These are phyloP conservation scores for Solanum aculeatissimum DNA, from an alignment of 305 asterid species.

Conservation along the genomic window DNA sequence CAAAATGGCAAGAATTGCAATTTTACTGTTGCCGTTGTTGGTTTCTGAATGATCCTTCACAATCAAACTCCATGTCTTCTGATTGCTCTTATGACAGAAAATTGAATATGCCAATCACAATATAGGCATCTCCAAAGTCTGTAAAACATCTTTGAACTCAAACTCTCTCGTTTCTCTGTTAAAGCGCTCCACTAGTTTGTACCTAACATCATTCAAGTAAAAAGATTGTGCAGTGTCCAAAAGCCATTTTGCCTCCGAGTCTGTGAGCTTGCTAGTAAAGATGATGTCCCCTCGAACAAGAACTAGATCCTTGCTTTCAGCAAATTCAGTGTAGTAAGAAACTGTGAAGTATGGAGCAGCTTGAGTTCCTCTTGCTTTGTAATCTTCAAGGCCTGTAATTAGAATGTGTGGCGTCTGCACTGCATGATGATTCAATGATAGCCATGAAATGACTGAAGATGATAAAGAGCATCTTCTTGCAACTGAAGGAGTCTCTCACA, in stretches of 20 bases:
- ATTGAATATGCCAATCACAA: slow-evolving; percentile 20
- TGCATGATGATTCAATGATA: slow-evolving; percentile 17
- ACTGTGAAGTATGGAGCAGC: slow-evolving; percentile 84
- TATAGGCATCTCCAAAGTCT: slow-evolving; percentile 72
- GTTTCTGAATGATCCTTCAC: neutral
- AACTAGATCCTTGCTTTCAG: slow-evolving; percentile 78
- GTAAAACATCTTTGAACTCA: slow-evolving; percentile 84
- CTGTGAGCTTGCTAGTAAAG: slow-evolving; percentile 78
- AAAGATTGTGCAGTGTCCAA: slow-evolving; percentile 80
- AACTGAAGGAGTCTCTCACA: neutral
- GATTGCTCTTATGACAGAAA: neutral
- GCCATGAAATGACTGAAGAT: neutral
- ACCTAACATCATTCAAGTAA: slow-evolving; percentile 78
- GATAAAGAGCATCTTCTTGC: neutral
- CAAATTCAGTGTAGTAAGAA: slow-evolving; percentile 67
- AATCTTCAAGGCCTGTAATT: slow-evolving; percentile 90
- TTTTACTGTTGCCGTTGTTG: neutral
- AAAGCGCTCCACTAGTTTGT: slow-evolving; percentile 78
- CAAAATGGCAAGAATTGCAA: neutral
- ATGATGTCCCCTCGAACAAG: slow-evolving; percentile 82
- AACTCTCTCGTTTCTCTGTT: slow-evolving; percentile 72
- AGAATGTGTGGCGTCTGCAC: slow-evolving; percentile 87
- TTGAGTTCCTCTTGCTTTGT: slow-evolving; percentile 93
- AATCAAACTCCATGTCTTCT: neutral
- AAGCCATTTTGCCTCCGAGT: slow-evolving; percentile 77